Base-by-base conservation (phyloP, 352 stramenopile genomes). In the Thraustochytrium sp. region DNA sequence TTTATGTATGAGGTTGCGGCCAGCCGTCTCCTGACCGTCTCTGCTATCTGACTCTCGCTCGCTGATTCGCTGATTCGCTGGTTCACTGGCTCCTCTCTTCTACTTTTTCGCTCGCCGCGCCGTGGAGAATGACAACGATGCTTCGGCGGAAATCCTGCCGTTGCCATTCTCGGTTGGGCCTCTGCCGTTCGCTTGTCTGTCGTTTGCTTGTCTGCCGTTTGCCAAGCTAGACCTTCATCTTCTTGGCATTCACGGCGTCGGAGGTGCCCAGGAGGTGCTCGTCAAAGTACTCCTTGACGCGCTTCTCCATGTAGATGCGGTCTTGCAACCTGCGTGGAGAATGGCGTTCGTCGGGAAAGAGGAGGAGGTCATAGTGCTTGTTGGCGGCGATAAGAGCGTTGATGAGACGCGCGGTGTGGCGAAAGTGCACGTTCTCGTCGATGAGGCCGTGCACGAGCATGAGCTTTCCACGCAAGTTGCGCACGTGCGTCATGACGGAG, bases 391-490 rank as follows among this genome's bases (percentile, higher is more conserved):
- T 98, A 38, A 99, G 87, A 76, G 92, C 89, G 78, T 97, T 97
- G 87, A 98, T 98, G 63, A 99, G 90, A 2, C 94, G 91, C 76
- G 96, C 94, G 29, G 96, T 98, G 89, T 98, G 96, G 49, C 96
- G 92, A 87, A 99, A 99, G 87, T 99, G 96, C 62, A 98, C 96
- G 85, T 99, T 99, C 86, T 99, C 95, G 86, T 98, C 95, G 63
- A 98, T 98, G 18, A 98, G 89, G 1, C 96, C 96, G 87, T 99
- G 96, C 36, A 99, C 93, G 49, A 98, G 89, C 85, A 99, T 84
- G 54, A 99, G 89, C 83, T 97, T 96, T 1, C 90, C 89, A 78
- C 93, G 88, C 89, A 98, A 48, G 36, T 85, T 95, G 36, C 88
- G 87, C 49, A 97, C 94, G 74, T 95, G 92, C 59, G 96, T 92